Base-by-base conservation (phyloP, 192 early-diverging fungal species). In the Pilobolus umbonatus region DNA sequence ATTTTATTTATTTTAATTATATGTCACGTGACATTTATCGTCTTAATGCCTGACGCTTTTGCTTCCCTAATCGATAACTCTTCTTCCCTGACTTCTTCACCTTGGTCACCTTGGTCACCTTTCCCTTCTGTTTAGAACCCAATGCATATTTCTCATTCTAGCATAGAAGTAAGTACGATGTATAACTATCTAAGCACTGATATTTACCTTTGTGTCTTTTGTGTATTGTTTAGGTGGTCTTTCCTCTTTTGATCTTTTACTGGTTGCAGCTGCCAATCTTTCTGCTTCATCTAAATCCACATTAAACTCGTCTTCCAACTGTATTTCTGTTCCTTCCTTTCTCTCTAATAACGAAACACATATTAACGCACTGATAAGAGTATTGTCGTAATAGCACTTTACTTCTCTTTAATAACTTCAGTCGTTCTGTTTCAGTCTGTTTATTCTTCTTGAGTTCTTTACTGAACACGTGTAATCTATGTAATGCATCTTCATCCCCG, bases 391-490 rank as follows among this genome's bases (percentile, higher is more conserved):
- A 15, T 48, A 34, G 58, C 53, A 69, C 83, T 67, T 73, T 78
- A 72, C 88, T 94, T 79, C 88, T 90, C 74, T 91, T 92, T 58
- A 93, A 80, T 6, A 80, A 67, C 54, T 86, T 87, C 49, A 94
- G 87, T 75, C 92, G 92, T 50, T 95, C 94, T n/a, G n/a, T n/a
- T 58, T 95, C 68, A 10, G 84, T 82, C 32, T 82, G 74, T 38
- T 81, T 82, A 75, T 94, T 94, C 56, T 87, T 64, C 61, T 88
- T 82, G 69, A 89, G 84, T 79, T 95, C 88, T 76, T 96, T 96
- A 57, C 92, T 91, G 69, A 91, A 95, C 82, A 94, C 95, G 71
- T 94, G 91, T 48, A 88, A 75, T 50, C 93, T 90, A 50, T 94
- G 81, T 73, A 90, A 87, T 65, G 86, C 85, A 48, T 85, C 80